Evolutionary conservation across 1,139 yeast species (phyloP).

Genomic region (Yamadazyma dushanensis): DNA sequence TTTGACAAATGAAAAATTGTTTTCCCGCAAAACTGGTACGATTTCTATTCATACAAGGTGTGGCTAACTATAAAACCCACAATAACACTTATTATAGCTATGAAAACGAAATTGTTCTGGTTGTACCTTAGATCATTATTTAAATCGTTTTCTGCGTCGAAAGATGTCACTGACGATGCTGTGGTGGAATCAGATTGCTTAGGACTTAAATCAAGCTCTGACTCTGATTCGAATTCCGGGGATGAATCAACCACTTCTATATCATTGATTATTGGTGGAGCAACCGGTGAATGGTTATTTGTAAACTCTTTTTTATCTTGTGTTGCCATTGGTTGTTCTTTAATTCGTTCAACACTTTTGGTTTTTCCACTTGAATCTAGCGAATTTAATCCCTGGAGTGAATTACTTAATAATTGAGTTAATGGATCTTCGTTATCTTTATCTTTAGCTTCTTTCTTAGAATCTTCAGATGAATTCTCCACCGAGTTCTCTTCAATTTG

Average conservation of each 20-base stretch:
- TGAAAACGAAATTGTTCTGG: constrained; percentile 7
- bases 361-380: background rate
- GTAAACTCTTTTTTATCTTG: background rate
- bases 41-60: constrained; percentile 4
- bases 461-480: constrained; percentile 3
- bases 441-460: background rate
- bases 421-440: background rate
- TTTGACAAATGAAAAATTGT: no score
- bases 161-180: constrained; percentile 2
- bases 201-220: background rate
- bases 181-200: constrained; percentile 2
- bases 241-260: background rate
- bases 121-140: constrained; percentile 9
- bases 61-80: constrained; percentile 8
- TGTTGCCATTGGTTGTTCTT: background rate
- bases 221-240: background rate
- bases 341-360: background rate
- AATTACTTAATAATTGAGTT: constrained; percentile 2
- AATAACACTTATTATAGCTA: constrained; percentile 7
- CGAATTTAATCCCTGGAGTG: constrained; percentile 1
- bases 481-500: background rate
- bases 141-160: constrained; percentile 4
- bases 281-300: background rate
- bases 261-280: background rate
- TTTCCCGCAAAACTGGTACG: background rate